These are phyloP conservation scores for Pseudocercospora crystallina DNA, from an alignment of 2,329 filamentous ascomycete genomes.

Conservation along the genomic window DNA sequence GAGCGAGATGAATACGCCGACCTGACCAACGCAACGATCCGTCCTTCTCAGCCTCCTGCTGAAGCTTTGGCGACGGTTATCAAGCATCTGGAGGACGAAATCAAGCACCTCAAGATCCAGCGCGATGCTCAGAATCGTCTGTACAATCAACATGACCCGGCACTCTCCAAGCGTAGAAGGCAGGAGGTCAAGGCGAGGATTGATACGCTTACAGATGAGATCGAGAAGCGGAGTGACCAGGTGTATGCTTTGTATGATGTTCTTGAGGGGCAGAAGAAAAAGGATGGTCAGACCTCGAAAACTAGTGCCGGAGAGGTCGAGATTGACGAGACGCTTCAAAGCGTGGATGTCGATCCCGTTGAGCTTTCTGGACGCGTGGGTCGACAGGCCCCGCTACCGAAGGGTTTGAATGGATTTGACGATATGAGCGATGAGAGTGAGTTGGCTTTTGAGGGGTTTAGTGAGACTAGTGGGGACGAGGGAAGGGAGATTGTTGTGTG, in stretches of 20 bases:
- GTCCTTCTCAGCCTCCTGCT: constrained; percentile 64
- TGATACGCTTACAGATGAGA: constrained; percentile 59
- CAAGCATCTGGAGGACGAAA: constrained; percentile 77
- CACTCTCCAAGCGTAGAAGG: constrained; percentile 64
- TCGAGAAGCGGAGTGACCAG: constrained; percentile 74
- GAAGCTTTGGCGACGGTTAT: constrained; percentile 78
- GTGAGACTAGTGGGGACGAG: constrained; percentile 27
- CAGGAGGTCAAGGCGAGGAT: constrained; percentile 62
- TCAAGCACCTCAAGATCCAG: constrained; percentile 71
- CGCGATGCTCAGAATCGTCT: constrained; percentile 60
- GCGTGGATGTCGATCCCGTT: constrained; percentile 42
- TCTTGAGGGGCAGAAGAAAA: constrained; percentile 72
- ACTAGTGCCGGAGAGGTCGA: constrained; percentile 57
- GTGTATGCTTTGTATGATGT: constrained; percentile 84
- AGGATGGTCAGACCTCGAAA: constrained; percentile 62
- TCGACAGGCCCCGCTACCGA: constrained; percentile 12
- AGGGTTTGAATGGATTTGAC: constrained; percentile 22
- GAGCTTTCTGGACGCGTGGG: constrained; percentile 31
- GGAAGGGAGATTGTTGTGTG: not conserved
- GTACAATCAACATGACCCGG: constrained; percentile 67
- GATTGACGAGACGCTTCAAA: constrained; percentile 45
- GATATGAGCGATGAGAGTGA: constrained; percentile 32
- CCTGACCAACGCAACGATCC: constrained; percentile 59
- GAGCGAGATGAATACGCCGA: constrained; percentile 36
- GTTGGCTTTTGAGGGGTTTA: constrained; percentile 35